Base-by-base conservation (phyloP, 306 rosid genomes). In the Trifolium pratense region DNA sequence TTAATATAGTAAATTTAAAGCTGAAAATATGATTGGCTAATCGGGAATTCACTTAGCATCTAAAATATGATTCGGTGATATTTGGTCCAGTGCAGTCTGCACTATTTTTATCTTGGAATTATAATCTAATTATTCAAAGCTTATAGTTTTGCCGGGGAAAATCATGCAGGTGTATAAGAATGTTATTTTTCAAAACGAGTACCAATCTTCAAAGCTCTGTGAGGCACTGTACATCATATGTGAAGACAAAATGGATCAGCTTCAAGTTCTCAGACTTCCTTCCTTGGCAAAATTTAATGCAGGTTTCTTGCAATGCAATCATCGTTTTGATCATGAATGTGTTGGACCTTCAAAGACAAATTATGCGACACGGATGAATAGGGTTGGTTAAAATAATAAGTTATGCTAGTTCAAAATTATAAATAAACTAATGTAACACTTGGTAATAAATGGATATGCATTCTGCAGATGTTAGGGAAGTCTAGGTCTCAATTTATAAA, bases 221-320 rank as follows among this genome's bases (percentile, higher is more conserved):
- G 98, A 89, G 79, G 89, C 77, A 57, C 77, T 89, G 74, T 94
- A 91, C 81, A 94, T 84, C 40, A 84, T 74, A 68, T 94, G 98
- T 42, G 98, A 94, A 81, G 98, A 94, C 74, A 70, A 78, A 73
- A 91, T 94, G 98, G 98, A 94, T 79, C 91, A 89, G 26, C 97
- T 91, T 73, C 98, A 94, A 86, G 88, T 79, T 79, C 96, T 94
- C 45, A 84, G 86, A 76, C 98, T 94, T 75, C 98, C 98, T 34
- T 88, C 96, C 76, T 87, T 94, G 96, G 96, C 98, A 36, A 94
- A 94, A 79, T 94, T 94, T 61, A 88, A 91, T 80, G 98, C 96
- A 60, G 97, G 97, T 76, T 87, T 91, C 84, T 75, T 84, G 77
- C 90, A 84, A 39, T 91, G 98, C 92, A 91, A 88, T 78, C 84